Conservation (phyloP, 176 grass and related monocot genomes). For the Oryza punctata region DNA sequence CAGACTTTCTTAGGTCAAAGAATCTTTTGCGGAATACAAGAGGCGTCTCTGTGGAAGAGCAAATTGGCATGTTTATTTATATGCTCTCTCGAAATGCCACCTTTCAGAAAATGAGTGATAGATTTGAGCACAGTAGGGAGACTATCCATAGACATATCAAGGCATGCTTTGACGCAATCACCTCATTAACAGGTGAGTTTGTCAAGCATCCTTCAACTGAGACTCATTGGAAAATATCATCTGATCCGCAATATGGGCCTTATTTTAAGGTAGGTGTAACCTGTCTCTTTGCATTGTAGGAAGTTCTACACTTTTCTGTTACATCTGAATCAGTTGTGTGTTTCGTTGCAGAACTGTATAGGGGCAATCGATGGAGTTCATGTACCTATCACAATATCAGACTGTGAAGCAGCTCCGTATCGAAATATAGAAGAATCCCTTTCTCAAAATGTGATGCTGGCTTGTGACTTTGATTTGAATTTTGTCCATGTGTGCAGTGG, state of each 20-base stretch:
- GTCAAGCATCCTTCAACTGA: constrained; percentile 34
- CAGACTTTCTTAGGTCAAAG: constrained; percentile 34
- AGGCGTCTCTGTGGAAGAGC: constrained; percentile 55
- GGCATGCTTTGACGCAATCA: constrained; percentile 47
- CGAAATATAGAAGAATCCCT: constrained; percentile 49
- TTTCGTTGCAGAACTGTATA: constrained; percentile 46
- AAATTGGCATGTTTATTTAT: constrained; percentile 64
- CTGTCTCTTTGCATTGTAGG: neutral
- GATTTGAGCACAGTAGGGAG: constrained; percentile 53
- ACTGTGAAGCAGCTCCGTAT: constrained; percentile 44
- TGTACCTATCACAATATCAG: constrained; percentile 45
- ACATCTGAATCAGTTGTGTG: neutral
- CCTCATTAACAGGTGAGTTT: constrained; percentile 37
- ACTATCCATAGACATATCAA: constrained; percentile 61
- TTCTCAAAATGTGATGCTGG: constrained; percentile 51
- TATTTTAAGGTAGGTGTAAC: constrained; percentile 48
- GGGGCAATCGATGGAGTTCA: constrained; percentile 44
- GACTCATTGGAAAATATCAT: constrained; percentile 44
- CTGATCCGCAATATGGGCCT: constrained; percentile 33
- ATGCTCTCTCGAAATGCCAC: constrained; percentile 58
- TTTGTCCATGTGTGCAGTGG: constrained; percentile 41
- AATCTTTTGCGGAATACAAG: constrained; percentile 48
- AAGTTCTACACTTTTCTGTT: constrained; percentile 19
- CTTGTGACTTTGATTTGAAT: constrained; percentile 55
- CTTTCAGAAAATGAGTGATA: constrained; percentile 41